A percentile compares a stretch with the other conserved stretches of the same genome.
Conservation (phyloP, 176 grass and related monocot species). For the Lolium multiflorum region DNA sequence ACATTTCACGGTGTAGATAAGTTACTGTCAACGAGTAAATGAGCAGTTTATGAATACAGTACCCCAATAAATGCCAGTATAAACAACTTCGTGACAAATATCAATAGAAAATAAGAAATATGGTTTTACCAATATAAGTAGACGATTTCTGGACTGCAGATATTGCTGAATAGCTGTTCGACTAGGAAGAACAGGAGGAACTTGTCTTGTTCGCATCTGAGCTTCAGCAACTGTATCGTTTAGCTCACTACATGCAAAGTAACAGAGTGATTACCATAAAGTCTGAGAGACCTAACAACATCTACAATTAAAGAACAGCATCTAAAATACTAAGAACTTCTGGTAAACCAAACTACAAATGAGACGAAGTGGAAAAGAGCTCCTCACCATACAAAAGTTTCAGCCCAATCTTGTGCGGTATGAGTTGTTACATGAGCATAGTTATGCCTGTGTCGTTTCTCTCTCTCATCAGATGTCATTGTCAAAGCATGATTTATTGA, state of each 20-base stretch:
- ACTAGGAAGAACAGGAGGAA: slow-evolving; percentile 79
- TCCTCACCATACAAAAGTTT: slow-evolving; percentile 95
- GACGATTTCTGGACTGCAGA: slow-evolving; percentile 73
- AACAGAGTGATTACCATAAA: slow-evolving; percentile 26
- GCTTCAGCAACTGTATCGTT: slow-evolving; percentile 96
- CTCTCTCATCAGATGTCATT: slow-evolving; percentile 86
- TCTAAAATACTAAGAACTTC: not conserved
- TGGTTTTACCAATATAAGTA: slow-evolving; percentile 87
- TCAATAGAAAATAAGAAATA: slow-evolving; percentile 22
- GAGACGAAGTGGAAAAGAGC: slow-evolving; percentile 25
- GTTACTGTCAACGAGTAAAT: not conserved
- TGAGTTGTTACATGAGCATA: slow-evolving; percentile 96
- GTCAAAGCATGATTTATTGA: slow-evolving; percentile 73
- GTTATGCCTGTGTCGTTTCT: slow-evolving; percentile 97
- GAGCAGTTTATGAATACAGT: slow-evolving; percentile 12
- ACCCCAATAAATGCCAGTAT: not conserved
- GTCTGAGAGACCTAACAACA: slow-evolving; percentile 2
- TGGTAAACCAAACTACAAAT: slow-evolving; percentile 5
- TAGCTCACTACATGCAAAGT: slow-evolving; percentile 74
- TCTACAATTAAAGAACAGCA: slow-evolving; percentile 1
- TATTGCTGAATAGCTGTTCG: slow-evolving; percentile 69
- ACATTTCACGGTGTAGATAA: not conserved
- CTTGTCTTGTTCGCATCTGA: slow-evolving; percentile 91
- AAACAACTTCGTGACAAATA: not conserved
- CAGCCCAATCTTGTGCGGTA: slow-evolving; percentile 99